These are phyloP conservation scores for Cladorrhinum sp. DNA, from an alignment of 2,329 filamentous ascomycete species.

Conservation along the genomic window DNA sequence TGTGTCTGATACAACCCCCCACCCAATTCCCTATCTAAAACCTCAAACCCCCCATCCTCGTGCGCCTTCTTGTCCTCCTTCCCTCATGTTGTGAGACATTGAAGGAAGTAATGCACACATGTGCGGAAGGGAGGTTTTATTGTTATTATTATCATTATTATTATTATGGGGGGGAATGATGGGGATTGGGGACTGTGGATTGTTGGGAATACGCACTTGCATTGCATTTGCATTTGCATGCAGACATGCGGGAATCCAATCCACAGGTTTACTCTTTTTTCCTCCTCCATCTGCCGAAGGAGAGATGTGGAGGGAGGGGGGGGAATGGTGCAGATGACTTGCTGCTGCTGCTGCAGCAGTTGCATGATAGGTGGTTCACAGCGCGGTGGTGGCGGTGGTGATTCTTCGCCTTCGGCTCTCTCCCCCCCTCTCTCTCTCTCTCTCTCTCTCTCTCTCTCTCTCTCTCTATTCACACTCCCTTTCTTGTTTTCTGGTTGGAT, in stretches of 20 bases:
- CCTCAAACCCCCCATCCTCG: background rate
- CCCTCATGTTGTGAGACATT: background rate
- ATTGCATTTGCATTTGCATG: background rate
- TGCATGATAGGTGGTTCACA: too few species aligned
- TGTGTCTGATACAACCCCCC: background rate
- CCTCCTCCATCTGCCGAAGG: background rate
- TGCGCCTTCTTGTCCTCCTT: background rate
- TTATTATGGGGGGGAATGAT: background rate
- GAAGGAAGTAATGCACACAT: conserved; percentile 5
- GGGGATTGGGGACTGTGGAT: background rate
- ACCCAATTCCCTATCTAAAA: background rate
- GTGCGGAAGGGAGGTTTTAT: conserved; percentile 3
- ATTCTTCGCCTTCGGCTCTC: too few species aligned
- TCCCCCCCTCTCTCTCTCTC: too few species aligned
- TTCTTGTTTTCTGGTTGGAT: background rate
- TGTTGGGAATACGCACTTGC: too few species aligned
- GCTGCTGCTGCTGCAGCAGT: background rate
- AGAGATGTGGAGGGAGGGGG: background rate
- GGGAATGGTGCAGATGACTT: too few species aligned
- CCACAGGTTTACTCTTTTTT: background rate
- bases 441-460: background rate
- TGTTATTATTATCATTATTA: too few species aligned
- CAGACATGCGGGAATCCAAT: background rate
- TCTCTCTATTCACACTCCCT: background rate
- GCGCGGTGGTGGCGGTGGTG: too few species aligned